phyloP scores from a whole-genome alignment of 306 rosid genomes.

The Hylodesmum podocarpum region DNA sequence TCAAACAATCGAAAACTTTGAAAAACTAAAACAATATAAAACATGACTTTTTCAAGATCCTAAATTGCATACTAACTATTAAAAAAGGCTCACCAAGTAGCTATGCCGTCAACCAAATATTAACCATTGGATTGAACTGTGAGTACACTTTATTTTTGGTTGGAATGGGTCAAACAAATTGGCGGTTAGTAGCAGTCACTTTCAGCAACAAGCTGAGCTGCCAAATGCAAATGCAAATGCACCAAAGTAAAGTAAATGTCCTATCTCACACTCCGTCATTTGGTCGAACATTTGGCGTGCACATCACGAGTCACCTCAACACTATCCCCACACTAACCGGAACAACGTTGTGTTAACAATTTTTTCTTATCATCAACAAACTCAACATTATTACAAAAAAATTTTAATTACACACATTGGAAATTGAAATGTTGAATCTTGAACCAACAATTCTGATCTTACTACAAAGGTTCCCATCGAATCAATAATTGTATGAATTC shows the following conservation, averaged over 20 bases:
- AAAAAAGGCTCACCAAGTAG: background rate
- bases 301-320: conserved; percentile 4
- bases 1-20: background rate
- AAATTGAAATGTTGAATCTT: background rate
- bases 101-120: background rate
- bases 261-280: background rate
- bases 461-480: background rate
- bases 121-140: background rate
- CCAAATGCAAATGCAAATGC: conserved; percentile 11
- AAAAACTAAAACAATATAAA: background rate
- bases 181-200: background rate
- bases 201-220: background rate
- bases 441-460: background rate
- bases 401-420: background rate
- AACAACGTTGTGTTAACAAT: background rate
- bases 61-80: background rate
- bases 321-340: background rate
- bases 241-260: background rate
- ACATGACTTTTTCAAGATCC: background rate
- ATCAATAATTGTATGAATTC: background rate
- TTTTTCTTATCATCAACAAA: background rate
- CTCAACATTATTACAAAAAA: background rate
- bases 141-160: background rate
- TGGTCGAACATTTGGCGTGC: conserved; percentile 24
- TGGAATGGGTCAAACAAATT: conserved; percentile 23